Evolutionary conservation across 257 asterid species (phyloP).

Genomic region (Striga asiatica): DNA sequence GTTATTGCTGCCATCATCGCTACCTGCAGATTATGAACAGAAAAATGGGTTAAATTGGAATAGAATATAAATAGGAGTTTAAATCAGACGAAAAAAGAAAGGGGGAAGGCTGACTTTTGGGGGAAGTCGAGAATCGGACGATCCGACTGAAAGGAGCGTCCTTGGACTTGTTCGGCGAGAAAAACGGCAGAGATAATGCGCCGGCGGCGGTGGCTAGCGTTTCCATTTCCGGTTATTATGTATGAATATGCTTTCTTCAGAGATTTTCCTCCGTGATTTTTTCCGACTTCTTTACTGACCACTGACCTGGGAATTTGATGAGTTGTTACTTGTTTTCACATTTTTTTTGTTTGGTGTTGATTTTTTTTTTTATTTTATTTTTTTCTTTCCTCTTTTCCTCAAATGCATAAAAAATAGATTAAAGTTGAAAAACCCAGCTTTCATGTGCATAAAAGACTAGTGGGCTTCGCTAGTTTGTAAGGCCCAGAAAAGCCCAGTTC

Average conservation of each 20-base stretch:
- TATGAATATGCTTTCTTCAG: neutral
- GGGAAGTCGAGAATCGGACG: slow-evolving; percentile 42
- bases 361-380: too few relatives aligned
- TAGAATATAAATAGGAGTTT: neutral
- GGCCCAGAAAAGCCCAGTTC: too few relatives aligned
- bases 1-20: slow-evolving; percentile 17
- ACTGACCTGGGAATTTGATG: too few relatives aligned
- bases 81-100: too few relatives aligned
- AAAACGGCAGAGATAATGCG: slow-evolving; percentile 39
- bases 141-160: slow-evolving; percentile 21
- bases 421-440: too few relatives aligned
- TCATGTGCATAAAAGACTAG: too few relatives aligned
- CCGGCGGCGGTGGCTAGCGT: slow-evolving; percentile 31
- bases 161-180: slow-evolving; percentile 32
- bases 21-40: slow-evolving; percentile 10
- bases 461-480: too few relatives aligned
- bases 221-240: slow-evolving; percentile 36
- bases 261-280: neutral
- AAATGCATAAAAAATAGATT: too few relatives aligned
- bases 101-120: slow-evolving; percentile 23
- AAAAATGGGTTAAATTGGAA: neutral
- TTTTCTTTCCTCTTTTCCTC: too few relatives aligned
- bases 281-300: neutral
- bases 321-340: too few relatives aligned
- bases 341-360: too few relatives aligned